Evolutionary conservation across 257 asterid species (phyloP), one percentile per base, ranked within the genome.

Genomic region (Solanum chilense): DNA sequence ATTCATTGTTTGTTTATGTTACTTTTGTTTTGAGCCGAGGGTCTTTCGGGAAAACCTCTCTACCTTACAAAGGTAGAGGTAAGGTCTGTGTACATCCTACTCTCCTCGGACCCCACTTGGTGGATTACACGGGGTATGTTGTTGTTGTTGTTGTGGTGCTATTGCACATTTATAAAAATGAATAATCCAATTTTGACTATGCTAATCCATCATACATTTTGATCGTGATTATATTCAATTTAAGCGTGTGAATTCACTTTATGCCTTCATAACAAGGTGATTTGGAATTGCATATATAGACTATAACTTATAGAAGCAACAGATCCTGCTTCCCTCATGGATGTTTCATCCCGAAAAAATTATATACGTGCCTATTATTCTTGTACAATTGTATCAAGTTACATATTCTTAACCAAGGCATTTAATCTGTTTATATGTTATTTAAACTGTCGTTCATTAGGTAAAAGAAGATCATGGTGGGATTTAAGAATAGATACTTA

Each of bases 401-500:
- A 25, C 64, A 78, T 44, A 45, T 16, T 52, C 23, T 16, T 16
- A 52, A 18, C 23, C 62, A 52, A 52, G 1, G 1, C 23, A 52
- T 52, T 52, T 52, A 2, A 52, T 52, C 23, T 52, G 23, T 16
- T 52, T 9, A 52, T 52, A 3, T 29, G 68, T 47, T 10, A 16
- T 29, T 47, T 9, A 47, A 45, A 47, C 49, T 74, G 47, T 75
- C 16, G 77, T 25, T n/a, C 44, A 73, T 74, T 88, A 90, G 92
- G 88, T 86, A 89, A 89, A 84, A 52, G 42, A 90, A 20, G 85
- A 70, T 84, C 86, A 97, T 97, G 99, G 98, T 97, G 78, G 98
- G 95, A 21, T 97, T 97, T 86, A 95, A 94, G 93, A 97, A 95
- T 86, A 92, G 99, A 89, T 97, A 95, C 92, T 80, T 94, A 93